Conservation (phyloP, 225 moss, liverwort and hornwort genomes). For the Marchantia paleacea region DNA sequence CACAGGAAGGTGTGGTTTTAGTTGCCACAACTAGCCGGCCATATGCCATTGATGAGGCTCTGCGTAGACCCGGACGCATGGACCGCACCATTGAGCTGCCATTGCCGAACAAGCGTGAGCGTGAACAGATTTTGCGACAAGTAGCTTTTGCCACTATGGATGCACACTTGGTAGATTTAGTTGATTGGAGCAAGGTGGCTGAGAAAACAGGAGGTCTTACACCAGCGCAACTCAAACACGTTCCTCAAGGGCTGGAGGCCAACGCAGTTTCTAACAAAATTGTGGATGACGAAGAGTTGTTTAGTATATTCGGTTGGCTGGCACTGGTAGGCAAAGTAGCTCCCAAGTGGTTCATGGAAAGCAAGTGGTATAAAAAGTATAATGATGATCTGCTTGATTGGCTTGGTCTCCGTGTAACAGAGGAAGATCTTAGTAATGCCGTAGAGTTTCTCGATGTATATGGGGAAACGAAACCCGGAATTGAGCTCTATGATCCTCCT, state of each 20-base stretch:
- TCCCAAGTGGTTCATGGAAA: constrained; percentile 81
- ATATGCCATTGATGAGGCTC: constrained; percentile 89
- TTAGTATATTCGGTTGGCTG: constrained; percentile 70
- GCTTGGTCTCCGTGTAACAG: constrained; percentile 79
- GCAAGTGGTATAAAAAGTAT: constrained; percentile 66
- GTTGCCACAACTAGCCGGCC: constrained; percentile 98
- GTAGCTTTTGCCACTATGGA: constrained; percentile 80
- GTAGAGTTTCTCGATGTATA: constrained; percentile 92
- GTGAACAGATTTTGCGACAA: constrained; percentile 90
- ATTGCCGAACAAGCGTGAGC: constrained; percentile 76
- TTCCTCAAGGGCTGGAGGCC: constrained; percentile 76
- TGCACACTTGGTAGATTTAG: constrained; percentile 54
- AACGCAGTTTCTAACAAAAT: constrained; percentile 78
- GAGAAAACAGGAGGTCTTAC: constrained; percentile 96
- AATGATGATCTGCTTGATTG: constrained; percentile 70
- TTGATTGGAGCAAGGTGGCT: constrained; percentile 88
- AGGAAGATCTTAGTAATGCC: constrained; percentile 79
- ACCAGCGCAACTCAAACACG: constrained; percentile 90
- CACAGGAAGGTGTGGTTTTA: constrained; percentile 96
- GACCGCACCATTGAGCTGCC: constrained; percentile 96
- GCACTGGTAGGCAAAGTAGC: constrained; percentile 63
- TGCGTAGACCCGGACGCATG: constrained; percentile 97
- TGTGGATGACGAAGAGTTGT: constrained; percentile 84
- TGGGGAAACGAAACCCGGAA: constrained; percentile 63
- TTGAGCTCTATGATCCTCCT: constrained; percentile 71